Percentiles rank a stretch among this genome's conserved stretches.
Evolutionary conservation across 306 rosid genomes (phyloP).

Genomic region (Comarum palustre): DNA sequence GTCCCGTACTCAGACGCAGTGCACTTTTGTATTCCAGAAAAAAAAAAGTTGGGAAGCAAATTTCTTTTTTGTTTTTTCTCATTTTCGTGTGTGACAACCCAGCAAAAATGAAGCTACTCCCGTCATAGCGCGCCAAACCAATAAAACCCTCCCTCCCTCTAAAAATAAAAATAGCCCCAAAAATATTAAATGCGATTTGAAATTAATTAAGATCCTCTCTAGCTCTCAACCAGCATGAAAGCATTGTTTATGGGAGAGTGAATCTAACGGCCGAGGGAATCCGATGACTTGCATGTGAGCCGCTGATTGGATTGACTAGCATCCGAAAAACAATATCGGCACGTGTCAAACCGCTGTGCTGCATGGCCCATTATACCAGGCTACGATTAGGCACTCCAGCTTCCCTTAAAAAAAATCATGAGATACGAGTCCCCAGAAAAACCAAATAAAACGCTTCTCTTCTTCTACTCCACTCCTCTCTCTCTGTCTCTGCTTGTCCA

Average conservation of each 20-base stretch:
- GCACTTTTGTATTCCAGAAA: background rate
- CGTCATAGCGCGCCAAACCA: background rate
- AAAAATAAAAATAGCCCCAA: background rate
- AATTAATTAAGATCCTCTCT: background rate
- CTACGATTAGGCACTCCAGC: conserved; percentile 27
- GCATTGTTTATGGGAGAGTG: conserved; percentile 2
- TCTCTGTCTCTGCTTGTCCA: conserved; percentile 1
- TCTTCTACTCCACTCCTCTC: background rate
- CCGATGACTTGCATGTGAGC: background rate
- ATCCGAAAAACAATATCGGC: conserved; percentile 38
- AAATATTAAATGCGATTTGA: background rate
- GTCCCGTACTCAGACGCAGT: background rate
- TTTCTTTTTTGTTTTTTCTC: background rate
- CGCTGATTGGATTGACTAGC: no score
- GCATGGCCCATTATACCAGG: conserved; percentile 51
- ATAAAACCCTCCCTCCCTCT: background rate
- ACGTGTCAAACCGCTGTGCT: conserved; percentile 62
- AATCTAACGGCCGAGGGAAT: conserved; percentile 13
- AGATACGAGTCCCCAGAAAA: conserved; percentile 6
- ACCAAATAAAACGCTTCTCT: conserved; percentile 27
- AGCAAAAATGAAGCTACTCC: background rate
- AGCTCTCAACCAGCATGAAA: background rate
- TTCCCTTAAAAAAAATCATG: conserved; percentile 3
- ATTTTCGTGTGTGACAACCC: background rate
- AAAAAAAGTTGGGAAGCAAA: background rate